Evolutionary conservation across 352 stramenopile genomes (phyloP).

Genomic region (Phytopythium aichiense): DNA sequence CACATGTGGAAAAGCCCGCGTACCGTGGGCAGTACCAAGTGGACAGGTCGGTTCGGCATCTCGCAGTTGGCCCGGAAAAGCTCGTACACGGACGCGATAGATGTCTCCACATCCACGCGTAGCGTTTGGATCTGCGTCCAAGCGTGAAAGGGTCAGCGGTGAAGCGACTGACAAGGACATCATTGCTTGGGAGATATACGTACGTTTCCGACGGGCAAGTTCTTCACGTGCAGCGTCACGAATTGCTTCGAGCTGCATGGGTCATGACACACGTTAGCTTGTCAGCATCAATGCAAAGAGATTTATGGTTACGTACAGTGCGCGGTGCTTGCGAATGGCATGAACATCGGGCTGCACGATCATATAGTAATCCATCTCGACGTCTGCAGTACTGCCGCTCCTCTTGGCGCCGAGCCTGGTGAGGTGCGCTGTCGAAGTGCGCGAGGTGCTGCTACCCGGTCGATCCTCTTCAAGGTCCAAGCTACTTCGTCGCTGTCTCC

Average conservation of each 20-base stretch:
- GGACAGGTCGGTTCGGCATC: slow-evolving; percentile 48
- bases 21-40: slow-evolving; percentile 64
- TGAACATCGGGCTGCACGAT: slow-evolving; percentile 43
- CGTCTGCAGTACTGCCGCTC: neutral
- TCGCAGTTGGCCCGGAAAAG: slow-evolving; percentile 65
- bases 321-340: slow-evolving; percentile 52
- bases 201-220: slow-evolving; percentile 72
- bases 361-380: slow-evolving; percentile 33
- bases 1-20: slow-evolving; percentile 68
- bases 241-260: slow-evolving; percentile 42
- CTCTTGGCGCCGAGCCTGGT: neutral
- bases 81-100: slow-evolving; percentile 71
- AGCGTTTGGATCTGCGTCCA: slow-evolving; percentile 46
- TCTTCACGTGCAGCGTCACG: slow-evolving; percentile 68
- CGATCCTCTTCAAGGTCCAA: neutral
- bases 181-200: neutral
- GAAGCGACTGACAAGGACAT: neutral
- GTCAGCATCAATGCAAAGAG: neutral
- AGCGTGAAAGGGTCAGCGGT: neutral
- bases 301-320: slow-evolving; percentile 30
- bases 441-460: neutral
- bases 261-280: neutral
- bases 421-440: neutral
- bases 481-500: slow-evolving; percentile 1
- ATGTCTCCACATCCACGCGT: slow-evolving; percentile 42